Conservation (phyloP, 2,329 filamentous ascomycete species). For the Penicillium freii region DNA sequence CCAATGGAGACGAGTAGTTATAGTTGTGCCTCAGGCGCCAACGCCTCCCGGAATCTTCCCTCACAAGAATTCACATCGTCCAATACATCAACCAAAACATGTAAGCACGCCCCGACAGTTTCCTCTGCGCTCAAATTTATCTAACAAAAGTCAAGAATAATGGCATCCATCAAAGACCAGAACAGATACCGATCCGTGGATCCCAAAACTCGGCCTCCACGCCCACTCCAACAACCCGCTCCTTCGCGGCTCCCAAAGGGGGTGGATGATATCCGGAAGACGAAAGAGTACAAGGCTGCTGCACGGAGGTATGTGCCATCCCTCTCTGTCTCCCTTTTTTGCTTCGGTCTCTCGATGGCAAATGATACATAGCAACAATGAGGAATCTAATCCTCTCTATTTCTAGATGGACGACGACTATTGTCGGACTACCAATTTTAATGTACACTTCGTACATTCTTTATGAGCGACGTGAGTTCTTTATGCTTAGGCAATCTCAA, state of each 20-base stretch:
- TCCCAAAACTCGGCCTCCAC: constrained; percentile 13
- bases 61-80: neutral
- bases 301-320: constrained; percentile 35
- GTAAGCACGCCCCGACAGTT: neutral
- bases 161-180: constrained; percentile 1
- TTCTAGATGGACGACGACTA: constrained; percentile 33
- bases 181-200: constrained; percentile 19
- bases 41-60: constrained; percentile 1
- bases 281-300: constrained; percentile 42
- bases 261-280: constrained; percentile 38
- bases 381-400: neutral
- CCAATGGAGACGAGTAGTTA: neutral
- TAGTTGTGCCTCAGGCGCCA: constrained; percentile 1
- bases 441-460: constrained; percentile 35
- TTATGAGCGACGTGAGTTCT: constrained; percentile 33
- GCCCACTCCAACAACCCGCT: constrained; percentile 9
- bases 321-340: neutral
- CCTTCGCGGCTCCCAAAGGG: constrained; percentile 7
- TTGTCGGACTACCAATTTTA: constrained; percentile 35
- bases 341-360: neutral
- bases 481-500: neutral
- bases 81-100: neutral
- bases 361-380: neutral
- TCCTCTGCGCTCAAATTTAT: neutral
- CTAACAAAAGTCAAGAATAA: neutral